phyloP scores from a whole-genome alignment of 1,284 basidiomycete species.

The Blastosporella zonata region DNA sequence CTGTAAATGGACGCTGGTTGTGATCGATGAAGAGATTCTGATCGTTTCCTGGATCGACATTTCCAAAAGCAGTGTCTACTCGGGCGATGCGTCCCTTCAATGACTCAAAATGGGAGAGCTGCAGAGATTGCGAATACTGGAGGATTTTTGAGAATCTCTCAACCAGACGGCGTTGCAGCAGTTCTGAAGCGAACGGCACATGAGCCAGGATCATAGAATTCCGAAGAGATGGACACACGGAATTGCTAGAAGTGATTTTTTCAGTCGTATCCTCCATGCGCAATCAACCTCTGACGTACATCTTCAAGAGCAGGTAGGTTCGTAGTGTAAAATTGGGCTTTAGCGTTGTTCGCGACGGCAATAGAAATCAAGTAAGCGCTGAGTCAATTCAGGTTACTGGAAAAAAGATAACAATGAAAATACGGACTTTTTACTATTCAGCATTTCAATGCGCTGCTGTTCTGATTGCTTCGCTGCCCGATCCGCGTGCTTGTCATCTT shows the following conservation, averaged over 20 bases:
- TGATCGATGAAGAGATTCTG: slow-evolving; percentile 70
- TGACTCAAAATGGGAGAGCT: slow-evolving; percentile 24
- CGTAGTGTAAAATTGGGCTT: slow-evolving; percentile 64
- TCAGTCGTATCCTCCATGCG: slow-evolving; percentile 17
- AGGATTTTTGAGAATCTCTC: slow-evolving; percentile 51
- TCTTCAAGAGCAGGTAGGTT: slow-evolving; percentile 70
- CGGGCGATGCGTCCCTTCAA: slow-evolving; percentile 47
- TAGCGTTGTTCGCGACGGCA: slow-evolving; percentile 62
- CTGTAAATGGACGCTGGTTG: slow-evolving; percentile 62
- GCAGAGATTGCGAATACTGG: slow-evolving; percentile 49
- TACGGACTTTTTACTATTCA: slow-evolving; percentile 74
- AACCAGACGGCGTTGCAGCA: slow-evolving; percentile 61
- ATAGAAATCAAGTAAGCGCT: slow-evolving; percentile 73
- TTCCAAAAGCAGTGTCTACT: slow-evolving; percentile 45
- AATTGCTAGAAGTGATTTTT: slow-evolving; percentile 47
- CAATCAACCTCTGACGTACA: slow-evolving; percentile 42
- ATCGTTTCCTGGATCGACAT: slow-evolving; percentile 55
- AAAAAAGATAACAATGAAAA: background rate
- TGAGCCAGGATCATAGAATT: background rate
- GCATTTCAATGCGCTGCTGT: slow-evolving; percentile 72
- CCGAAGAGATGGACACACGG: slow-evolving; percentile 44
- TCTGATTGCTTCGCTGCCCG: slow-evolving; percentile 70
- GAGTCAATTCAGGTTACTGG: slow-evolving; percentile 5
- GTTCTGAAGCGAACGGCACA: slow-evolving; percentile 41
- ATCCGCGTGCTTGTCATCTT: slow-evolving; percentile 74